These are phyloP conservation scores for Letharia columbiana DNA, from an alignment of 495 filamentous ascomycete genomes.

Conservation along the genomic window DNA sequence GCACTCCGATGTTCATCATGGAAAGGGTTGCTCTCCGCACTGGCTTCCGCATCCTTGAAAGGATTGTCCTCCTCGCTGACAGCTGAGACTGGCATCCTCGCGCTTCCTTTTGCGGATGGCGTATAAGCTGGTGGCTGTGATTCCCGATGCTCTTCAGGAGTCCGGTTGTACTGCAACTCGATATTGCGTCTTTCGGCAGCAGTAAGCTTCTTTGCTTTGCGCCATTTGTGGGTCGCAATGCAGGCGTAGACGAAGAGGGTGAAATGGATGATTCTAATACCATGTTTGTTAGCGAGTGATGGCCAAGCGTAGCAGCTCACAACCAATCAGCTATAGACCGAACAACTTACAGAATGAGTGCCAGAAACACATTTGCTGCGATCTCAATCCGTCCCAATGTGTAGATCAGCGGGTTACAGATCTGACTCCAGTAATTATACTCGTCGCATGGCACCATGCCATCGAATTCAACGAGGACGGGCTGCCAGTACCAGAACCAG, in stretches of 20 bases:
- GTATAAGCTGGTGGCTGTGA: constrained; percentile 25
- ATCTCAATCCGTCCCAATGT: constrained; percentile 24
- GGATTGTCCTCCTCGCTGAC: constrained; percentile 11
- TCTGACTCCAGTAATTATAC: constrained; percentile 21
- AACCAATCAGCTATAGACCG: background rate
- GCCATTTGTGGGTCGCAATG: constrained; percentile 20
- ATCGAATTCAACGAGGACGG: constrained; percentile 17
- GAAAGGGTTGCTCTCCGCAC: constrained; percentile 8
- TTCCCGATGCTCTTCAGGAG: constrained; percentile 21
- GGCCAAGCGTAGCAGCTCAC: background rate
- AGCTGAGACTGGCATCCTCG: constrained; percentile 1
- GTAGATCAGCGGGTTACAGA: constrained; percentile 24
- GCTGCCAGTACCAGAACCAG: constrained; percentile 27
- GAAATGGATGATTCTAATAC: constrained; percentile 22
- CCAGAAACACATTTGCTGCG: constrained; percentile 27
- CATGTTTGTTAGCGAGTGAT: background rate
- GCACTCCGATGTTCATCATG: constrained; percentile 6
- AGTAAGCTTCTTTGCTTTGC: constrained; percentile 10
- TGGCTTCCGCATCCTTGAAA: constrained; percentile 13
- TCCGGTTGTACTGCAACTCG: constrained; percentile 23
- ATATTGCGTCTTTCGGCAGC: constrained; percentile 19
- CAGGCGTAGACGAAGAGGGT: constrained; percentile 25
- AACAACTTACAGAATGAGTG: constrained; percentile 20
- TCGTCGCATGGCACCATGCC: constrained; percentile 17
- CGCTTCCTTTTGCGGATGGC: constrained; percentile 11